phyloP scores from a whole-genome alignment of 2,329 filamentous ascomycete species.

The Raffaelea ambrosiae region DNA sequence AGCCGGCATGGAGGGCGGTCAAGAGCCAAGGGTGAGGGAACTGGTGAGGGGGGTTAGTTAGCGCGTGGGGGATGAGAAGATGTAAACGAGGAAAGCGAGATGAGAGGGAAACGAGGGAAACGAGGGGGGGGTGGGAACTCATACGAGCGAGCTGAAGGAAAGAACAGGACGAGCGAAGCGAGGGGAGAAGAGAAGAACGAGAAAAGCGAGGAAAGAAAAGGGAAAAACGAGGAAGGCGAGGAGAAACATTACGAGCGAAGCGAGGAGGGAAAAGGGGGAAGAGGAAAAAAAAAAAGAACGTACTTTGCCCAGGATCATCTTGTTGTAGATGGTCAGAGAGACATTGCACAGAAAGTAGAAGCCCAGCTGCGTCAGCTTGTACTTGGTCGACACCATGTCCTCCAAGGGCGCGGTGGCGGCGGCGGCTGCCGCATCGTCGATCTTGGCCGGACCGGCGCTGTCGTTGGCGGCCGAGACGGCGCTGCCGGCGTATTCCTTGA shows the following conservation, averaged over 20 bases:
- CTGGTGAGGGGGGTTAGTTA: slow-evolving; percentile 22
- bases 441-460: too few species aligned
- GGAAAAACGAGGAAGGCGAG: neutral
- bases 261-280: neutral
- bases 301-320: slow-evolving; percentile 45
- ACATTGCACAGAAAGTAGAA: slow-evolving; percentile 28
- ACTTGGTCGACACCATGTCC: slow-evolving; percentile 6
- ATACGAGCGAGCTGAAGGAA: too few species aligned
- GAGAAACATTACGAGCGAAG: neutral
- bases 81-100: too few species aligned
- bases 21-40: slow-evolving; percentile 54
- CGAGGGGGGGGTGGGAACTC: too few species aligned
- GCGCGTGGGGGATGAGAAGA: neutral
- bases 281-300: slow-evolving; percentile 15
- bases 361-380: slow-evolving; percentile 9
- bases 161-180: too few species aligned
- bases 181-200: too few species aligned
- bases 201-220: neutral
- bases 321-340: slow-evolving; percentile 49
- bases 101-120: too few species aligned
- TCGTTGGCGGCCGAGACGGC: neutral
- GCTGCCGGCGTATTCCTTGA: neutral
- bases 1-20: slow-evolving; percentile 49
- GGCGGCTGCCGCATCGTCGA: too few species aligned
- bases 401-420: neutral